Percentiles rank a stretch among this genome's conserved stretches.
Evolutionary conservation across 768 basidiomycete genomes (phyloP).

Genomic region (Lactarius psammicola): DNA sequence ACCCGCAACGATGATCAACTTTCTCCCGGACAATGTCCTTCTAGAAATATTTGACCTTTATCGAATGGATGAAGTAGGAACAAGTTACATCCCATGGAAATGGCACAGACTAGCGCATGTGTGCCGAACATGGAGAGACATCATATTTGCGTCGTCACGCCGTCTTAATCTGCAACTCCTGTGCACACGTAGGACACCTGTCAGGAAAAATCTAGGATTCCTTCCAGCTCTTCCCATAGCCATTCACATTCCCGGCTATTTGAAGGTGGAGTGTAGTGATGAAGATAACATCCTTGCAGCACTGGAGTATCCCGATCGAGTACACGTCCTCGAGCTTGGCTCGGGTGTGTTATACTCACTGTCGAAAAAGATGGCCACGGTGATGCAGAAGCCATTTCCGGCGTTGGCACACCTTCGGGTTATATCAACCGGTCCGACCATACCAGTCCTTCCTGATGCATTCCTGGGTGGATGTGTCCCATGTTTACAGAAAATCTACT

Average conservation of each 20-base stretch:
- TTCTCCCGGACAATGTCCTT: background rate
- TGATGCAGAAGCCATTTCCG: background rate
- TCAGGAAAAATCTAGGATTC: background rate
- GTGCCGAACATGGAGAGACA: background rate
- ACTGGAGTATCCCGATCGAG: background rate
- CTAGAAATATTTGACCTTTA: background rate
- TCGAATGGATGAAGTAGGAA: background rate
- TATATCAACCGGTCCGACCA: background rate
- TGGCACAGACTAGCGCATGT: background rate
- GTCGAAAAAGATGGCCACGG: background rate
- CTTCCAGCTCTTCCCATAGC: background rate
- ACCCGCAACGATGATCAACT: background rate
- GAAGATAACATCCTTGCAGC: background rate
- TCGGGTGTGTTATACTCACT: background rate
- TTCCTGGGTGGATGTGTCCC: background rate
- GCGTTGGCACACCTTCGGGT: background rate
- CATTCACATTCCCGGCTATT: background rate
- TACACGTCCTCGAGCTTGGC: background rate
- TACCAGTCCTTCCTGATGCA: background rate
- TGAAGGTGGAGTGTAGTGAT: background rate
- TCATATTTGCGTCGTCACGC: background rate
- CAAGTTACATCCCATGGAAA: background rate
- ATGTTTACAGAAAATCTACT: background rate
- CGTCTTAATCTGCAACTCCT: background rate
- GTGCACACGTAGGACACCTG: background rate